Percentiles rank a stretch among this genome's conserved stretches.
phyloP scores from a whole-genome alignment of 2,329 filamentous ascomycete genomes.

The Monilinia vaccinii-corymbosi region DNA sequence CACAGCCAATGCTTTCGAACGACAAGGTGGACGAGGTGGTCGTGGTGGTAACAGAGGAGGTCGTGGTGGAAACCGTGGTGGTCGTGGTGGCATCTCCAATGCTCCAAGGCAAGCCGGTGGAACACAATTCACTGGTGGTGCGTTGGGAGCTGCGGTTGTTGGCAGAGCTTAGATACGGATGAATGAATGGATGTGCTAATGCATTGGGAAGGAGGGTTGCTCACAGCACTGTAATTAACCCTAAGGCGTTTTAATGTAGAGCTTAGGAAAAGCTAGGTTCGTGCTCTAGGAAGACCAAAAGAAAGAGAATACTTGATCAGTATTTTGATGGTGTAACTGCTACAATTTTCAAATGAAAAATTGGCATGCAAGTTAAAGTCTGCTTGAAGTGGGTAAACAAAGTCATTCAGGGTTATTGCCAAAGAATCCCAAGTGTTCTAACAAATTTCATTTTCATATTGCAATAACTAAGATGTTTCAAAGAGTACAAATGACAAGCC shows the following conservation, averaged over 20 bases:
- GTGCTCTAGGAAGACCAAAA: conserved; percentile 4
- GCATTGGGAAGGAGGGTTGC: conserved; percentile 28
- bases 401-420: neutral
- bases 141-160: conserved; percentile 56
- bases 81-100: conserved; percentile 49
- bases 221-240: conserved; percentile 22
- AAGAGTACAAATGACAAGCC: neutral
- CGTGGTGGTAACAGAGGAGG: conserved; percentile 60
- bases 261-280: conserved; percentile 26
- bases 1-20: conserved; percentile 88
- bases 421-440: neutral
- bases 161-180: conserved; percentile 38
- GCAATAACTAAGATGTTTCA: neutral
- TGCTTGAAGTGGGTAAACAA: neutral
- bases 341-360: neutral
- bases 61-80: conserved; percentile 48
- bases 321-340: neutral
- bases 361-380: neutral
- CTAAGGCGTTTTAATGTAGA: conserved; percentile 27
- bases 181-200: conserved; percentile 20
- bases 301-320: neutral
- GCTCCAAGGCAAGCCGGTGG: conserved; percentile 59
- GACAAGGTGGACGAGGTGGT: conserved; percentile 71
- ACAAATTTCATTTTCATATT: neutral
- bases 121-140: conserved; percentile 75